Evolutionary conservation across 331 rosid genomes (phyloP).

Genomic region (Quercus tomentella): DNA sequence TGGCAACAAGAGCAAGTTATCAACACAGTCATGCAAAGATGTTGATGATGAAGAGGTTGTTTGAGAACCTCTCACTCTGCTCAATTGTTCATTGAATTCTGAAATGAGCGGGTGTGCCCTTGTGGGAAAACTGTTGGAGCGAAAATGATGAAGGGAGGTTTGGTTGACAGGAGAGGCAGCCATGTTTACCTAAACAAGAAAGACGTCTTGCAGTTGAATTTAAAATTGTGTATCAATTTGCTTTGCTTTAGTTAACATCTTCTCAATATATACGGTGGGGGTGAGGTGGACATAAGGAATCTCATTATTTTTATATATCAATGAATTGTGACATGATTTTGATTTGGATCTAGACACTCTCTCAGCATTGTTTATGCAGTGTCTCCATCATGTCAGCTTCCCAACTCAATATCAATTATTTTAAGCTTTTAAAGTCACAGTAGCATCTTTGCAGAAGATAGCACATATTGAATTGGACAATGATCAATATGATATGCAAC

Average conservation of each 20-base stretch:
- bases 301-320: too few relatives aligned
- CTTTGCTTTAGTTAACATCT: constrained; percentile 3
- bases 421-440: too few relatives aligned
- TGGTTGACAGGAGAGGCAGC: too few relatives aligned
- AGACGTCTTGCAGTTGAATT: background rate
- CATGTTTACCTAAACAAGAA: too few relatives aligned
- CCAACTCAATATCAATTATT: too few relatives aligned
- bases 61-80: constrained; percentile 31
- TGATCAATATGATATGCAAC: too few relatives aligned
- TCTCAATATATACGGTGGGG: background rate
- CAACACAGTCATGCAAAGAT: constrained; percentile 22
- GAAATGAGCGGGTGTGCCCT: constrained; percentile 27
- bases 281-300: background rate
- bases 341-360: too few relatives aligned
- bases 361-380: too few relatives aligned
- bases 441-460: too few relatives aligned
- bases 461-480: too few relatives aligned
- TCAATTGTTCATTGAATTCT: constrained; percentile 29
- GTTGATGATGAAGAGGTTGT: constrained; percentile 30
- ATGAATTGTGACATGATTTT: constrained; percentile 10
- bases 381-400: too few relatives aligned
- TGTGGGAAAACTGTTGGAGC: constrained; percentile 44
- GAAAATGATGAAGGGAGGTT: constrained; percentile 15
- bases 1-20: constrained; percentile 25
- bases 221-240: constrained; percentile 3